Conservation (phyloP, 2,329 filamentous ascomycete species). For the Allantophomopsis cytisporea region DNA sequence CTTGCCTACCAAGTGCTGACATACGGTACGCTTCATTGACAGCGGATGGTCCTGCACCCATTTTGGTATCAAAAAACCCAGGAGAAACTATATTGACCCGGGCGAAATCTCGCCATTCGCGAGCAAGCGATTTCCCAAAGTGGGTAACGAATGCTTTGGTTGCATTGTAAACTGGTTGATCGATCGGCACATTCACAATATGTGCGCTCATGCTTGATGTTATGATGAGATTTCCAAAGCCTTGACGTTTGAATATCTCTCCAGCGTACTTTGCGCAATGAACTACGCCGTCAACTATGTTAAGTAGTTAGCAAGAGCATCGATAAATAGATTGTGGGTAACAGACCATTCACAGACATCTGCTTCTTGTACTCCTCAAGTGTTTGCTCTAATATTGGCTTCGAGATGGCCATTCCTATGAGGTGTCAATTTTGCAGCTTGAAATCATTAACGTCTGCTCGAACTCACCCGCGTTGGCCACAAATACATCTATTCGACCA, state of each 20-base stretch:
- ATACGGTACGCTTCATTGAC: slow-evolving; percentile 40
- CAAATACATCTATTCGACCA: slow-evolving; percentile 24
- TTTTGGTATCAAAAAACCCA: slow-evolving; percentile 54
- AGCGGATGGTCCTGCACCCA: slow-evolving; percentile 44
- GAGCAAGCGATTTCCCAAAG: slow-evolving; percentile 47
- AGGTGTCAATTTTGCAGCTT: slow-evolving; percentile 61
- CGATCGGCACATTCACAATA: slow-evolving; percentile 67
- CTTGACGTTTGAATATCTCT: slow-evolving; percentile 45
- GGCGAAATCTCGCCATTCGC: slow-evolving; percentile 58
- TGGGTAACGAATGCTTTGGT: slow-evolving; percentile 56
- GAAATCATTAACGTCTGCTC: slow-evolving; percentile 26
- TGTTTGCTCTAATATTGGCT: too few species aligned
- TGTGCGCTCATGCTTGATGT: slow-evolving; percentile 68
- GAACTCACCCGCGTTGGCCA: slow-evolving; percentile 21
- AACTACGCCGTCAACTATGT: slow-evolving; percentile 47
- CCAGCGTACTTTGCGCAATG: slow-evolving; percentile 57
- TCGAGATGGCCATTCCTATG: slow-evolving; percentile 65
- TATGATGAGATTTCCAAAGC: slow-evolving; percentile 53
- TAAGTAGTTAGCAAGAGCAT: too few species aligned
- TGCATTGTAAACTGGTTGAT: slow-evolving; percentile 50
- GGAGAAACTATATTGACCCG: slow-evolving; percentile 56
- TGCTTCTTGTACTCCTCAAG: too few species aligned
- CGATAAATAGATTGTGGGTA: too few species aligned
- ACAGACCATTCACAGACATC: too few species aligned
- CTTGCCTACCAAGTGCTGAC: slow-evolving; percentile 45